Percentiles rank a stretch among this genome's conserved stretches.
phyloP scores from a whole-genome alignment of 176 grass and related monocot genomes.

The Phyllostachys edulis region DNA sequence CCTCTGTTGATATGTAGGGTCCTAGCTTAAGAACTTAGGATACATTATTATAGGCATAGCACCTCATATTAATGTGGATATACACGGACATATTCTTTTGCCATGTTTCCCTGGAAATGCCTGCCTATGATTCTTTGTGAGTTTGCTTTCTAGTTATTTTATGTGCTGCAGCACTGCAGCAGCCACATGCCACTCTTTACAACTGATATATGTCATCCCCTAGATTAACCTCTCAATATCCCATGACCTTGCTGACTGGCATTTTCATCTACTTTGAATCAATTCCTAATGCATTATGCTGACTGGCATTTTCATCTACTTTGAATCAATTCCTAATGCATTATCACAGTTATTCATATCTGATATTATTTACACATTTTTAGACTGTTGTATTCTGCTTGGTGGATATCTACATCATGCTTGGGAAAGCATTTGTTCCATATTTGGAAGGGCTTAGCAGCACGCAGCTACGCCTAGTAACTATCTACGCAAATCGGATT shows the following conservation, averaged over 20 bases:
- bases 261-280: constrained; percentile 3
- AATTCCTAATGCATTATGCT: not conserved
- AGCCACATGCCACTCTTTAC: not conserved
- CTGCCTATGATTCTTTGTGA: not conserved
- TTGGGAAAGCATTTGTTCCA: constrained; percentile 80
- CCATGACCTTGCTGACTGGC: not conserved
- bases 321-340: not conserved
- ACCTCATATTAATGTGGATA: not conserved
- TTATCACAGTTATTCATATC: not conserved
- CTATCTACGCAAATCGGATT: constrained; percentile 91
- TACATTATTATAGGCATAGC: not conserved
- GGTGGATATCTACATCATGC: constrained; percentile 96
- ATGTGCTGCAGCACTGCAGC: not conserved
- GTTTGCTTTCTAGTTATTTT: not conserved
- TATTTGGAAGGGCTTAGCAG: constrained; percentile 91
- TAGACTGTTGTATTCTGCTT: constrained; percentile 96
- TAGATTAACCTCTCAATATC: not conserved
- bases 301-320: not conserved
- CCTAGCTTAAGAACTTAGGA: not conserved
- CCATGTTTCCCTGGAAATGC: not conserved
- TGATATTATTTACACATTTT: constrained; percentile 11
- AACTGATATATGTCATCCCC: not conserved
- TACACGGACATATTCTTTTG: not conserved
- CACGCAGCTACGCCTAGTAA: constrained; percentile 83
- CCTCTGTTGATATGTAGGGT: not conserved